Conservation (phyloP, 805 yeast species). For the Yamadazyma sp. region DNA sequence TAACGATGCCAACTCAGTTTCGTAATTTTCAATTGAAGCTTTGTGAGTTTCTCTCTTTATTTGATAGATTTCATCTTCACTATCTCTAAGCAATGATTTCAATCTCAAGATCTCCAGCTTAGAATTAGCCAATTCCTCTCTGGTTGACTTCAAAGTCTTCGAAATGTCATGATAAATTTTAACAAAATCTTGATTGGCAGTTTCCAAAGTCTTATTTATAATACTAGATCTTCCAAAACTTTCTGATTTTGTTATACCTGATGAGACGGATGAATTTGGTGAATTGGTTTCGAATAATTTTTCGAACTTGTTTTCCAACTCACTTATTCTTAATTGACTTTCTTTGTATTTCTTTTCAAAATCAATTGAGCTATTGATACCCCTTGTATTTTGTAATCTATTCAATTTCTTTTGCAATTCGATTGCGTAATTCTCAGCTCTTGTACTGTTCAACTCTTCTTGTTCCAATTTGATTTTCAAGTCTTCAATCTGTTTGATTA, state of each 20-base stretch:
- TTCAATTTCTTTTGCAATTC: slow-evolving; percentile 42
- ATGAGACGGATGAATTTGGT: slow-evolving; percentile 2
- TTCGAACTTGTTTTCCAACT: slow-evolving; percentile 30
- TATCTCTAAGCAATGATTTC: slow-evolving; percentile 38
- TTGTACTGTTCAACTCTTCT: slow-evolving; percentile 48
- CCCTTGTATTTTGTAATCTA: slow-evolving; percentile 39
- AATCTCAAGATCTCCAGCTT: slow-evolving; percentile 42
- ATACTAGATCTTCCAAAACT: slow-evolving; percentile 27
- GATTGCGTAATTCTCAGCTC: slow-evolving; percentile 50
- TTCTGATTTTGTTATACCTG: slow-evolving; percentile 27
- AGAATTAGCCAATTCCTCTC: slow-evolving; percentile 40
- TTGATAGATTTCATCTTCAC: slow-evolving; percentile 43
- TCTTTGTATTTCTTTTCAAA: slow-evolving; percentile 35
- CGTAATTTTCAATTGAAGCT: slow-evolving; percentile 33
- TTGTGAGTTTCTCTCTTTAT: slow-evolving; percentile 40
- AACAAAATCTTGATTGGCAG: slow-evolving; percentile 42
- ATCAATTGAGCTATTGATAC: slow-evolving; percentile 30
- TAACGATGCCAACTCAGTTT: slow-evolving; percentile 43
- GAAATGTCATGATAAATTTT: slow-evolving; percentile 50
- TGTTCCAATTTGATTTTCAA: slow-evolving; percentile 48
- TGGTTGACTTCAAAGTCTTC: slow-evolving; percentile 40
- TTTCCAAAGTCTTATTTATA: slow-evolving; percentile 21
- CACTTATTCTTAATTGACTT: slow-evolving; percentile 29
- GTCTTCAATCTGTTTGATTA: slow-evolving; percentile 45
- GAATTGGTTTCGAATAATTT: slow-evolving; percentile 18